Evolutionary conservation across 768 basidiomycete species (phyloP).

Genomic region (Tulasnella sp.): DNA sequence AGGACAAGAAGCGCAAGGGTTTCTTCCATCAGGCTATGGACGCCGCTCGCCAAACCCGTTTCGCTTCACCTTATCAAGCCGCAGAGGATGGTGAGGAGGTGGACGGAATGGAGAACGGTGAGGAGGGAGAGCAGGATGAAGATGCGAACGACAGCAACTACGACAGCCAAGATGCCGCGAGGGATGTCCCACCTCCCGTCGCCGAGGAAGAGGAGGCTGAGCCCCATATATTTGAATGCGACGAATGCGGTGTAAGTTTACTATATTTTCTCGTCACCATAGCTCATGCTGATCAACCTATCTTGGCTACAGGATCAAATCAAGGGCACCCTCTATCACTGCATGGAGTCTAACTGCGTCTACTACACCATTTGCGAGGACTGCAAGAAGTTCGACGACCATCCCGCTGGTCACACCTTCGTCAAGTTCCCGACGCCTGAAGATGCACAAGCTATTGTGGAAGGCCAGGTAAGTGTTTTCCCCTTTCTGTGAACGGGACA

Average conservation of each 20-base stretch:
- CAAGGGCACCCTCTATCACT: not conserved
- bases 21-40: not conserved
- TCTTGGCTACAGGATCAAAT: not conserved
- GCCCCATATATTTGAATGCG: not conserved
- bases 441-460: not conserved
- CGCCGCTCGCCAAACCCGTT: not conserved
- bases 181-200: not conserved
- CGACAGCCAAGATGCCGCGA: not conserved
- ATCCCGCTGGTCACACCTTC: not conserved
- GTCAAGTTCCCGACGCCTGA: not conserved
- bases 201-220: not conserved
- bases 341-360: not conserved
- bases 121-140: not conserved
- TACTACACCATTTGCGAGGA: not conserved
- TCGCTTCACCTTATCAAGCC: not conserved
- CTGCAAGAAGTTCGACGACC: not conserved
- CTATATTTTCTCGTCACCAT: not conserved
- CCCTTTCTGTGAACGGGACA: not conserved
- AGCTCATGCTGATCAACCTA: not conserved
- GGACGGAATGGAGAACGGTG: not conserved
- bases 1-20: not conserved
- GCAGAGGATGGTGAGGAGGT: not conserved
- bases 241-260: not conserved
- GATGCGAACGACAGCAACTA: not conserved
- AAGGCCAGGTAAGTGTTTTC: not conserved